phyloP scores from a whole-genome alignment of 257 asterid species.

The Cynanchum wilfordii region DNA sequence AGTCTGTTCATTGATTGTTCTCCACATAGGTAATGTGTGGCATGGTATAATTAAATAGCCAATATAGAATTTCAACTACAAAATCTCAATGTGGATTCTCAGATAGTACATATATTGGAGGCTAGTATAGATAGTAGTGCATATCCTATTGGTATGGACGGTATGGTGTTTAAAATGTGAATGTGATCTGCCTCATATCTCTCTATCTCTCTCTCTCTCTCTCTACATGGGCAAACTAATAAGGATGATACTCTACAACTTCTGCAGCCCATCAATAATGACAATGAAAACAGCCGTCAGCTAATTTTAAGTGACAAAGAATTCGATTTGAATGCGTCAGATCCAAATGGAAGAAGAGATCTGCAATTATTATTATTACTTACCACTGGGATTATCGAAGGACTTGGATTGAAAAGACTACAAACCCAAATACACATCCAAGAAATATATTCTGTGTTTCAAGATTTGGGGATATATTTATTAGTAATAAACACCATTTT shows the following conservation, averaged over 20 bases:
- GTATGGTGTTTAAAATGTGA: conserved; percentile 4
- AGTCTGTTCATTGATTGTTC: not conserved
- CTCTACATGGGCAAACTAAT: not conserved
- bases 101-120: conserved; percentile 10
- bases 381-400: not conserved
- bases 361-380: not conserved
- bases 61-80: conserved; percentile 3
- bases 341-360: not conserved
- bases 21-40: not conserved
- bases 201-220: not conserved
- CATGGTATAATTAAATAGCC: not conserved
- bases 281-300: not conserved
- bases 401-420: not conserved
- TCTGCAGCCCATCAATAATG: not conserved
- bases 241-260: not conserved
- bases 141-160: not conserved
- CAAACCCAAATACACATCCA: not conserved
- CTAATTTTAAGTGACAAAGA: too few relatives aligned
- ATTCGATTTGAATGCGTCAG: too few relatives aligned
- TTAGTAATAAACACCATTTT: not conserved
- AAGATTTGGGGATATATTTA: not conserved
- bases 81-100: conserved; percentile 22
- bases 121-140: not conserved
- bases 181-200: not conserved
- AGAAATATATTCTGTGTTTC: not conserved